Percentiles rank a stretch among this genome's conserved stretches.
These are phyloP conservation scores for Scheffersomyces titani DNA, from an alignment of 1,139 yeast species.

Conservation along the genomic window DNA sequence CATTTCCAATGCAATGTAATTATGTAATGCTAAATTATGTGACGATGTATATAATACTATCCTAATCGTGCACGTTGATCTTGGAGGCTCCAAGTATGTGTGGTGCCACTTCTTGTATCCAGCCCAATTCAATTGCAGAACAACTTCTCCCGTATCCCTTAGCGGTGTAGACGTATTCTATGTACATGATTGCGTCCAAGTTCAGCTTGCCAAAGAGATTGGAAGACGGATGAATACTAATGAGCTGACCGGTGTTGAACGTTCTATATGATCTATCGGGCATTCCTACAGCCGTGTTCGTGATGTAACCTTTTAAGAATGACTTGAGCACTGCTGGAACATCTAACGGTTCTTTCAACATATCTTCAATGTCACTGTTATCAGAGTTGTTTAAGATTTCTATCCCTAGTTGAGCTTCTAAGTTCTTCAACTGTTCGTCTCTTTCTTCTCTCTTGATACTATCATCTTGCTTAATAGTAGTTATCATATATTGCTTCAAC, in stretches of 20 bases:
- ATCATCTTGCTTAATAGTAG: slow-evolving; percentile 44
- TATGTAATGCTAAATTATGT: slow-evolving; percentile 1
- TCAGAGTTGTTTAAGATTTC: slow-evolving; percentile 16
- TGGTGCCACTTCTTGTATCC: slow-evolving; percentile 88
- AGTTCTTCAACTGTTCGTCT: slow-evolving; percentile 26
- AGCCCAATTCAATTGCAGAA: slow-evolving; percentile 75
- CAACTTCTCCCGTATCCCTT: slow-evolving; percentile 92
- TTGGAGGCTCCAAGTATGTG: slow-evolving; percentile 54
- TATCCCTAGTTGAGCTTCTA: slow-evolving; percentile 27
- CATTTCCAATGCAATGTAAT: not conserved
- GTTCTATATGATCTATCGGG: slow-evolving; percentile 94
- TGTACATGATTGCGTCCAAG: slow-evolving; percentile 87
- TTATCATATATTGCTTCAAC: slow-evolving; percentile 67
- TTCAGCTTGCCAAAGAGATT: slow-evolving; percentile 76
- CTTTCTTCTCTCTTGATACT: slow-evolving; percentile 27
- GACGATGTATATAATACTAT: not conserved
- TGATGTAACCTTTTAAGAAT: slow-evolving; percentile 77
- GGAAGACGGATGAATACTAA: slow-evolving; percentile 92
- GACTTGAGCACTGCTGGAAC: slow-evolving; percentile 67
- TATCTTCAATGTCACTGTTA: slow-evolving; percentile 16
- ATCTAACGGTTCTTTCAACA: slow-evolving; percentile 38
- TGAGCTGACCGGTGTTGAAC: slow-evolving; percentile 72
- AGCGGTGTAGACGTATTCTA: slow-evolving; percentile 90
- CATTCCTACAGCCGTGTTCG: slow-evolving; percentile 90
- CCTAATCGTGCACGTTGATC: slow-evolving; percentile 26